These are phyloP conservation scores for Arabidopsis hybrid DNA, from an alignment of 441 rosid species.

Conservation along the genomic window DNA sequence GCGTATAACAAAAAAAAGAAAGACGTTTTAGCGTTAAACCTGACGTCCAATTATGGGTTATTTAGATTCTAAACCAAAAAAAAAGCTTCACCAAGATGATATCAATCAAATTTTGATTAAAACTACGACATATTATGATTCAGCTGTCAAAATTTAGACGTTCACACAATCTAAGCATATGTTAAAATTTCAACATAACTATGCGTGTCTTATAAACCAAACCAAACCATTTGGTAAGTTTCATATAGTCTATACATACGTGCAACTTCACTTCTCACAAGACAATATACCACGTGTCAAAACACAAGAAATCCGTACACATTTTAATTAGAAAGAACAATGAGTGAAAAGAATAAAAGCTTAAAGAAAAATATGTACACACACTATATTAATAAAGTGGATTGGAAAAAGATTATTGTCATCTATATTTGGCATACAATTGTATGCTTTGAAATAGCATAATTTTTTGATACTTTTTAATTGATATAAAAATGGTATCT, in stretches of 20 bases:
- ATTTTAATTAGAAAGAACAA: constrained; percentile 22
- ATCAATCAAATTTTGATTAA: neutral
- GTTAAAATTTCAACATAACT: neutral
- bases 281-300: constrained; percentile 24
- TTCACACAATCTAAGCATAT: neutral
- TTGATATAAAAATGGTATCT: constrained; percentile 37
- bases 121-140: neutral
- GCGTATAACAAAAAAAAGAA: too few relatives aligned
- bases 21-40: neutral
- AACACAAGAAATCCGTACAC: constrained; percentile 17
- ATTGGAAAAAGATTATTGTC: constrained; percentile 27
- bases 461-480: constrained; percentile 24
- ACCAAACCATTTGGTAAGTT: constrained; percentile 8
- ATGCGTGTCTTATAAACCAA: neutral
- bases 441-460: constrained; percentile 43
- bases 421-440: constrained; percentile 50
- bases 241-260: neutral
- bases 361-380: neutral
- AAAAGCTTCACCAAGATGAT: neutral
- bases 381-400: neutral
- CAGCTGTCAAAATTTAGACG: constrained; percentile 2
- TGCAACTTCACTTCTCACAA: constrained; percentile 7
- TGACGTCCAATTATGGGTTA: neutral
- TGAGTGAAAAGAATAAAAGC: neutral
- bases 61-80: neutral